Base-by-base conservation (phyloP, 345 rosid species). In the Boechera divaricarpa region DNA sequence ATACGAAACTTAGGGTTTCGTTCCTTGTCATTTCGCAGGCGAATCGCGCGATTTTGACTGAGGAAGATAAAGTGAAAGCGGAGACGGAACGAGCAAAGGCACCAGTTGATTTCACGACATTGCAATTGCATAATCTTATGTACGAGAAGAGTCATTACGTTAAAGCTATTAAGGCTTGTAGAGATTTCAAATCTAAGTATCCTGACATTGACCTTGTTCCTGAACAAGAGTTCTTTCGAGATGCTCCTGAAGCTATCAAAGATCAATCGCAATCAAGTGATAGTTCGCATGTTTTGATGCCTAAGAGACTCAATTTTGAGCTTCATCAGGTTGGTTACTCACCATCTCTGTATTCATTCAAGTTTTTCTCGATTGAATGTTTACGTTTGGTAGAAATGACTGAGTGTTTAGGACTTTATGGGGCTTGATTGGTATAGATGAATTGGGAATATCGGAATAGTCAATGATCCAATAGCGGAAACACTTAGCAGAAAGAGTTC, bases 71-170 rank as follows among this genome's bases (percentile, higher is more conserved):
- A 42, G 94, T 85, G 73, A 95, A 92, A 54, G 89, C 86, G 41
- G 96, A 89, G 80, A 95, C 94, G 13, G 99, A 95, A 68, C 79
- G 87, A 18, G 97, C 91, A 1, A 92, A 95, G 77, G 90, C 93
- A 1, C 96, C 97, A 0, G 94, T 95, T 58, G 97, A 95, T 78
- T 88, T 86, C 72, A 89, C 97, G 59, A 92, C 98, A 2, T 63
- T 95, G 79, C 99, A 91, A 81, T 86, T 89, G 47, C 97, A 92
- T 63, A 95, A 89, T 81, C 83, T 92, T 77, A 90, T 95, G 98
- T 95, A 95, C 59, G 99, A 95, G 91, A 95, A 92, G 86, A 87
- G 91, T 42, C 97, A 91, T 67, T 95, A 95, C 42, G 83, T 88
- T 11, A 95, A 95, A 83, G 98, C 98, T 51, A 92, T 92, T 10